Percentiles rank a stretch among this genome's conserved stretches.
These are phyloP conservation scores for Articulospora tetracladia DNA, from an alignment of 495 filamentous ascomycete species.

Conservation along the genomic window DNA sequence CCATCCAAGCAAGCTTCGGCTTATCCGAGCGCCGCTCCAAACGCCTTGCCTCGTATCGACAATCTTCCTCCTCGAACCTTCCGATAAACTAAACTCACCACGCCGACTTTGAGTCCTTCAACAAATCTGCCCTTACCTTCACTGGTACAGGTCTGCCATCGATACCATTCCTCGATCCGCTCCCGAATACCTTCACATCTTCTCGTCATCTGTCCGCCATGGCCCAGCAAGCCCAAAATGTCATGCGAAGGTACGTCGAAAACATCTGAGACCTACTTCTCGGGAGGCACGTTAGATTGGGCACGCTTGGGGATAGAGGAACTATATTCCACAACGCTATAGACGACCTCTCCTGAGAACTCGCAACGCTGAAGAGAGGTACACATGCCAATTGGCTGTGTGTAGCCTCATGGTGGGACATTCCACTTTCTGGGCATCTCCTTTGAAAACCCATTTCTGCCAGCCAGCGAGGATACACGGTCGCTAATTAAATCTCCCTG, in stretches of 20 bases:
- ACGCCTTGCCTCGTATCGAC: slow-evolving; percentile 19
- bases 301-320: neutral
- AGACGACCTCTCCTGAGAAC: neutral
- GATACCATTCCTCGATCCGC: neutral
- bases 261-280: neutral
- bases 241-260: slow-evolving; percentile 63
- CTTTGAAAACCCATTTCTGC: too few species aligned
- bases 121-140: slow-evolving; percentile 8
- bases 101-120: neutral
- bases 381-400: neutral
- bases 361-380: neutral
- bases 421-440: neutral
- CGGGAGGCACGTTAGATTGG: neutral
- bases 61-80: slow-evolving; percentile 7
- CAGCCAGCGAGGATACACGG: neutral
- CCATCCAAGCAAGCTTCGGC: slow-evolving; percentile 1
- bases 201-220: slow-evolving; percentile 15
- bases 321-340: neutral
- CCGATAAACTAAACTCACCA: neutral
- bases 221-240: slow-evolving; percentile 56
- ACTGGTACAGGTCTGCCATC: slow-evolving; percentile 13
- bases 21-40: slow-evolving; percentile 16
- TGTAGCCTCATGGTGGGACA: neutral
- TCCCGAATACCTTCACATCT: slow-evolving; percentile 1
- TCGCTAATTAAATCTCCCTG: neutral